Base-by-base conservation (phyloP, 192 early-diverging fungal genomes). In the Rhizoclosmatium globosum region DNA sequence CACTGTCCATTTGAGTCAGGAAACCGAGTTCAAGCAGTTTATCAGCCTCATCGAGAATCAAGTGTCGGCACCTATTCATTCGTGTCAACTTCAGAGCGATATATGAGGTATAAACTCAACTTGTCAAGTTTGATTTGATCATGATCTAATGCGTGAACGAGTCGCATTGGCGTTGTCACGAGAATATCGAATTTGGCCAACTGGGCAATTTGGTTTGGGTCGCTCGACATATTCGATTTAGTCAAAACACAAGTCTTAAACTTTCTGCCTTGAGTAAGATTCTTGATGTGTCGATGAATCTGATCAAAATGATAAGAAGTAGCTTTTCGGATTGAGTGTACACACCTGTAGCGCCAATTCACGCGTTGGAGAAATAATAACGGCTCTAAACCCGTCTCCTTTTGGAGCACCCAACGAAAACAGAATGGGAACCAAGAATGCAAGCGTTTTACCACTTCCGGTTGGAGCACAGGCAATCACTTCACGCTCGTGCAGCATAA, bases 41-140 rank as follows among this genome's bases (percentile, higher is more conserved):
- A 87, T 99, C 98, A 9, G 97, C 98, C 83, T 99, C 98, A 84
- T 99, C 98, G 44, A 99, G 87, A 7, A 99, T 91, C 53, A 99
- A 77, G 93, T 97, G 97, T 67, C 91, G 87, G 64, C 98, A 83
- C 74, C 93, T 89, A 94, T 83, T 84, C 47, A 95, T 23, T 23
- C 21, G 4, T 46, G 62, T 87, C 80, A 96, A 81, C 64, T 89
- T 85, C 31, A 88, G 91, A 48, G 94, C 93, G 44, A 9, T 2
- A 15, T 39, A 64, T 64, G 17, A 38, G 17, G 13, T 7, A 68
- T 21, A 64, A 64, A 64, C 47, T 78, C 50, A 83, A 93, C 82
- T 88, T 90, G 76, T 89, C 84, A 42, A 99, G 85, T 47, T 94
- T 92, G 43, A 97, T 90, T 44, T 91, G 86, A 48, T 92, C 88